Evolutionary conservation across 2,329 filamentous ascomycete genomes (phyloP), one percentile per base, ranked within the genome.

Genomic region (Aspergillus sp.): DNA sequence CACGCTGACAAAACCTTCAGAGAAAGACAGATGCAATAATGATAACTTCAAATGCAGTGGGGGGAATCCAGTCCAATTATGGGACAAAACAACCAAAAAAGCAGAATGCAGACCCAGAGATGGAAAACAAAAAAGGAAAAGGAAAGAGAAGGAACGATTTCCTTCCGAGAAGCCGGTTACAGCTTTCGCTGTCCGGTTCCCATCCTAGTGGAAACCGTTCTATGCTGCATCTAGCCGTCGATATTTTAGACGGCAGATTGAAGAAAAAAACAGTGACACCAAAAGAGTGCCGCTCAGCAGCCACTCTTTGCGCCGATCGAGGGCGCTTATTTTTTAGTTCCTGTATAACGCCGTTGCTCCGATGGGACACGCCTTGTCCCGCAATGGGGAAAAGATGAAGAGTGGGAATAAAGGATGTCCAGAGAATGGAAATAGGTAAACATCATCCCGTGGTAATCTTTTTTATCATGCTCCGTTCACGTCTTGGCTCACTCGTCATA

Each of bases 221-320:
- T 63, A 63, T 67, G 55, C 28, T 36, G 17, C 38, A 39, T 62
- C 23, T 63, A 49, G n/a, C 56, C 49, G 54, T 58, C 62, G 28
- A 30, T 56, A 63, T 39, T 53, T 54, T 2, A 39, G 60, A 61
- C 60, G 56, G 60, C 21, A 48, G 41, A 53, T 9, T 48, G 21
- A 39, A 52, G 52, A 48, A n/a, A 38, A 50, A 55, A 23, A 3
- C 51, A 45, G 12, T 53, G 45, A 58, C 56, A 45, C 23, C 55
- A 55, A 30, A 28, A 54, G 58, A 59, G 60, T 57, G 56, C 60
- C 50, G 63, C 57, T 36, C 62, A 63, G 66, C 60, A 61, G 65
- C 52, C 58, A 60, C 57, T 50, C 54, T 47, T 54, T 23, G 45
- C 28, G 45, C 47, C 41, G 39, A 19, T 12, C 21, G 21, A 36